Evolutionary conservation across 2,329 filamentous ascomycete genomes (phyloP), one percentile per base, ranked within the genome.

Genomic region (Plectosphaerella cucumerina): DNA sequence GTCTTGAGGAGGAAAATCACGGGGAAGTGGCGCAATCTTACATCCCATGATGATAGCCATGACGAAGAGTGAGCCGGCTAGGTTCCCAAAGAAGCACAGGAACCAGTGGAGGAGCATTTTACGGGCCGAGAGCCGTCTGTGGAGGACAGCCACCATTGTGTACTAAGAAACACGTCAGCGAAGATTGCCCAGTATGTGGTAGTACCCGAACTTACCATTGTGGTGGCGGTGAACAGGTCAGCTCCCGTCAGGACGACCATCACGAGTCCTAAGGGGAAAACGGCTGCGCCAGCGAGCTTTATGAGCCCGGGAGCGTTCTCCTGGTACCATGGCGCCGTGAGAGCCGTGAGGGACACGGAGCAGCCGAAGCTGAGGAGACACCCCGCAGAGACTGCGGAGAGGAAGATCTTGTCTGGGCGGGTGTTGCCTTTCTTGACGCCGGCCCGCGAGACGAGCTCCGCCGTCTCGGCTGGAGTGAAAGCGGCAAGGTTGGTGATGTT

Each of bases 351-450:
- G 0, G 66, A 60, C 2, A 74, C 70, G 0, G 73, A 76, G 41
- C 72, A 75, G 5, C 73, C 77, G 54, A 82, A 80, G 2, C 73
- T 69, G 1, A 82, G 64, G 6, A 82, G 62, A 50, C 71, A 72
- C 0, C 79, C 79, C 5, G 77, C 77, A 44, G 77, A 73, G 39
- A 80, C 69, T 4, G 73, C 65, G 53, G 73, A 77, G 44, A 77
- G 57, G 56, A 81, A 79, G 39, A 80, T 66, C 55, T 80, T 81
- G 58, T 78, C 73, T 4, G 73, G 62, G 10, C 75, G 68, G 74
- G 76, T 80, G 50, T 75, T 70, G 10, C 75, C 76, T 59, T 81
- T 82, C 49, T 68, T 68, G 22, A 68, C 67, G 5, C 78, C 80
- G n/a, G 73, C 68, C 11, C 75, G 70, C 1, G 71, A 73, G 50